Percentiles rank a stretch among this genome's conserved stretches.
These are phyloP conservation scores for Hemisphaericaspora subhashii DNA, from an alignment of 1,139 yeast genomes.

Conservation along the genomic window DNA sequence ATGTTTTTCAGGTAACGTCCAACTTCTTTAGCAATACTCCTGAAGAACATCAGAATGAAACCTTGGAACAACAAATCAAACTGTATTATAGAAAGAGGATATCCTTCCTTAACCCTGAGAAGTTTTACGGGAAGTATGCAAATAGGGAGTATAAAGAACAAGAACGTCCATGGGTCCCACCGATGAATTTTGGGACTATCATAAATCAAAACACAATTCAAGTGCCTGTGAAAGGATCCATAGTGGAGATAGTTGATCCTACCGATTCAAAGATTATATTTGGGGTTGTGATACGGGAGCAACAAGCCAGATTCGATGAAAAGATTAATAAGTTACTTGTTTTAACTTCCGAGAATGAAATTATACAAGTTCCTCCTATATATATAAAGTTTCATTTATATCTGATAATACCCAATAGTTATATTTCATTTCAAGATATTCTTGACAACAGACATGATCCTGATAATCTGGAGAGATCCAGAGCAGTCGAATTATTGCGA, in stretches of 20 bases:
- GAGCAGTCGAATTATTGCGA: slow-evolving; percentile 21
- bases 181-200: slow-evolving; percentile 14
- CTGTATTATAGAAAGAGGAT: background rate
- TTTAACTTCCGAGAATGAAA: slow-evolving; percentile 31
- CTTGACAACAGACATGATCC: slow-evolving; percentile 26
- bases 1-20: too few species aligned
- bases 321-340: slow-evolving; percentile 33
- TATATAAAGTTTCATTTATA: slow-evolving; percentile 29
- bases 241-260: slow-evolving; percentile 33
- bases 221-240: slow-evolving; percentile 32
- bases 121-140: background rate
- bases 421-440: slow-evolving; percentile 21
- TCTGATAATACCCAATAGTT: slow-evolving; percentile 24
- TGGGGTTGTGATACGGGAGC: slow-evolving; percentile 35
- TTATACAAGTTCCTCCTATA: slow-evolving; percentile 26
- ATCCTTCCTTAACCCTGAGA: slow-evolving; percentile 4
- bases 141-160: background rate
- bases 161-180: background rate
- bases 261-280: slow-evolving; percentile 28
- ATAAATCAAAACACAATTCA: slow-evolving; percentile 19
- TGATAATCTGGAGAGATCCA: slow-evolving; percentile 17
- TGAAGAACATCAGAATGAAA: background rate
- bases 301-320: slow-evolving; percentile 34
- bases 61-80: background rate
- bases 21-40: background rate